These are phyloP conservation scores for Conticribra guillardii DNA, from an alignment of 108 stramenopile genomes.

Conservation along the genomic window DNA sequence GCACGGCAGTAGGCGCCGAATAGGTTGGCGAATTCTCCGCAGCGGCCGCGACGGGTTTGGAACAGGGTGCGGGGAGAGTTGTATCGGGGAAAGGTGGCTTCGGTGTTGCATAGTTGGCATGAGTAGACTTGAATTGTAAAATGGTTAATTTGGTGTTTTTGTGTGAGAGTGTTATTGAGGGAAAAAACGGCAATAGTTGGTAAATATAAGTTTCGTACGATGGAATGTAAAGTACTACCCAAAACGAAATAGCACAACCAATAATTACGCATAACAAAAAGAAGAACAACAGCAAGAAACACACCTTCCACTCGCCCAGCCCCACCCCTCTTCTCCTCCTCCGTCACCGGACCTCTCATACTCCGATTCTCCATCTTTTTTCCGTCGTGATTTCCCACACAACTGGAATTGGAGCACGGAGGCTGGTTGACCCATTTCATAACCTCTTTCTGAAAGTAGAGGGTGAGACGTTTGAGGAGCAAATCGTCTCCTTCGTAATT, in stretches of 20 bases:
- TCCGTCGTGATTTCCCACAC: conserved; percentile 48
- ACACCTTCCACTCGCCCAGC: conserved; percentile 72
- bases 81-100: conserved; percentile 92
- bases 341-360: conserved; percentile 61
- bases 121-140: conserved; percentile 67
- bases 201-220: too few relatives aligned
- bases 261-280: too few relatives aligned
- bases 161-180: too few relatives aligned
- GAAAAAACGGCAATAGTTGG: too few relatives aligned
- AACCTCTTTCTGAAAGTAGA: conserved; percentile 68
- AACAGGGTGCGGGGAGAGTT: conserved; percentile 87
- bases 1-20: conserved; percentile 90
- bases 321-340: conserved; percentile 61
- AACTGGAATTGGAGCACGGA: conserved; percentile 55
- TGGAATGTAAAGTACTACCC: too few relatives aligned
- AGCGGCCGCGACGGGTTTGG: conserved; percentile 84
- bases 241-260: too few relatives aligned
- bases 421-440: conserved; percentile 89
- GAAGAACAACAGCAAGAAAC: conserved; percentile 2
- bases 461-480: conserved; percentile 74
- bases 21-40: conserved; percentile 98
- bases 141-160: too few relatives aligned
- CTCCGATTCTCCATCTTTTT: conserved; percentile 45
- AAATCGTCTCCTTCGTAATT: conserved; percentile 60
- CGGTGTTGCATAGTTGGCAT: conserved; percentile 71